Conservation (phyloP, 192 early-diverging fungal genomes). For the Chytriomyces sp. region DNA sequence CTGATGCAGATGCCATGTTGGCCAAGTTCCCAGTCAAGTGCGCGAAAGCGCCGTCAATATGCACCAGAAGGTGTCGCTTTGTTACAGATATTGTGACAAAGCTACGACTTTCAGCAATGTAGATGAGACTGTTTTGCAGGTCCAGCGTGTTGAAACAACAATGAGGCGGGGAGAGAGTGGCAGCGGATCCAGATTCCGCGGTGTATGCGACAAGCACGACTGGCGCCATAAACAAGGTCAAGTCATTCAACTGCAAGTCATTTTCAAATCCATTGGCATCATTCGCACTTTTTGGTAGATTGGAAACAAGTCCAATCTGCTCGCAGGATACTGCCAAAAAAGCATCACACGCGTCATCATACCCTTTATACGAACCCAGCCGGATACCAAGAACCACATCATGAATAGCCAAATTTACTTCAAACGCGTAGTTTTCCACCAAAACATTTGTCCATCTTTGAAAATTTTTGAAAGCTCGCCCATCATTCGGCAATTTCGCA, state of each 20-base stretch:
- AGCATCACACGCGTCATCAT: slow-evolving; percentile 13
- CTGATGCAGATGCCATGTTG: neutral
- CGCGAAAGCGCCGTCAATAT: slow-evolving; percentile 8
- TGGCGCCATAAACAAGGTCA: slow-evolving; percentile 24
- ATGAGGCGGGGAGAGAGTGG: neutral
- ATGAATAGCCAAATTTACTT: slow-evolving; percentile 8
- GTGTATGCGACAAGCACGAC: neutral
- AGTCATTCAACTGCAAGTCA: slow-evolving; percentile 13
- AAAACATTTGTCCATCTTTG: slow-evolving; percentile 23
- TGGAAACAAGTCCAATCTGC: neutral
- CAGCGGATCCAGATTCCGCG: neutral
- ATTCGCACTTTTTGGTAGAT: neutral
- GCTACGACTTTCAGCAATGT: slow-evolving; percentile 18
- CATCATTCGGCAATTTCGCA: neutral
- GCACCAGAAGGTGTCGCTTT: neutral
- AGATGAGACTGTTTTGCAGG: neutral
- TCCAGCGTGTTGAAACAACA: neutral
- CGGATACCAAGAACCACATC: slow-evolving; percentile 13
- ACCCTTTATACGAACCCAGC: slow-evolving; percentile 18
- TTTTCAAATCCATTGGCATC: neutral
- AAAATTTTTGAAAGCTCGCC: neutral
- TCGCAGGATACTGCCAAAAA: slow-evolving; percentile 13
- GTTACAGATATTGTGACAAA: neutral
- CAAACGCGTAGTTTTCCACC: neutral
- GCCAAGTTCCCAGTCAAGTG: slow-evolving; percentile 11